Conservation (phyloP, 768 basidiomycete species). For the Tylopilus rubrobrunneus region DNA sequence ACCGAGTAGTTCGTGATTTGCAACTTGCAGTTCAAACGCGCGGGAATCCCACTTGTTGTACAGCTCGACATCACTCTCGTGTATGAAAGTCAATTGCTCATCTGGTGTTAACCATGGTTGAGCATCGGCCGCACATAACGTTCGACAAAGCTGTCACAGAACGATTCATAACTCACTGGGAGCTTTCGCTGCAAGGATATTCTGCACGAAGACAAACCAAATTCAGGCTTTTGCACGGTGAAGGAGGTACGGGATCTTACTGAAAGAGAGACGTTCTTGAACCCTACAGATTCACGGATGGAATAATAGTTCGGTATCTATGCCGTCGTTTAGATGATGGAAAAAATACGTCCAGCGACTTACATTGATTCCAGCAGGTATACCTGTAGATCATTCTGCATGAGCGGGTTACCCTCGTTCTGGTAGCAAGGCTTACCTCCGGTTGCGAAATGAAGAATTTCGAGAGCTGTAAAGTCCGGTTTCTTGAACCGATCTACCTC, state of each 20-base stretch:
- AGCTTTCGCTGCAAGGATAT: constrained; percentile 84
- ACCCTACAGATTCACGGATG: constrained; percentile 75
- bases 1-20: constrained; percentile 85
- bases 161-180: constrained; percentile 47
- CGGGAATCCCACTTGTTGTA: constrained; percentile 76
- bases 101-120: constrained; percentile 35
- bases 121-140: background rate
- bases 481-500: constrained; percentile 76
- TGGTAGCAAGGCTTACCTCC: constrained; percentile 48
- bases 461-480: constrained; percentile 84
- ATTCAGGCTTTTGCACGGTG: background rate
- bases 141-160: background rate
- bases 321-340: background rate
- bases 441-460: constrained; percentile 79
- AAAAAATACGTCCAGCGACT: constrained; percentile 13
- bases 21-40: constrained; percentile 85
- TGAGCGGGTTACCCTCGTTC: background rate
- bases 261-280: constrained; percentile 86
- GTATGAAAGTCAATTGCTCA: constrained; percentile 78
- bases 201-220: constrained; percentile 37
- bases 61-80: constrained; percentile 68
- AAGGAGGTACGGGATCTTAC: constrained; percentile 37
- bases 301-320: constrained; percentile 87
- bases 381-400: constrained; percentile 40
- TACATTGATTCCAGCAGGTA: constrained; percentile 84